Conservation (phyloP, 2,329 filamentous ascomycete genomes). For the Pseudogymnoascus sp. region DNA sequence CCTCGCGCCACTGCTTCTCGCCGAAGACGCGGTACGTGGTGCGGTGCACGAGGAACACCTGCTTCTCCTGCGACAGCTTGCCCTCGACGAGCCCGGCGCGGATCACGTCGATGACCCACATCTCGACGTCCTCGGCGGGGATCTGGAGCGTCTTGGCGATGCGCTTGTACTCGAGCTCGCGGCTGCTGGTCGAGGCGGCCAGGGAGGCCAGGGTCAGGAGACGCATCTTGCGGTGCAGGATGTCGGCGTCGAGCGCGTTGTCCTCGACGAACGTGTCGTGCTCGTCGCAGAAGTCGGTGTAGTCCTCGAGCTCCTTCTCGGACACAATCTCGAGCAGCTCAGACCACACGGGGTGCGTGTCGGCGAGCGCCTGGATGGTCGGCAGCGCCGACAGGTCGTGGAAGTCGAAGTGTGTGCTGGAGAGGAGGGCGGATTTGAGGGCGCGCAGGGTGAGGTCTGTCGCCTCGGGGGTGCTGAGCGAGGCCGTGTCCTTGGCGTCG, state of each 20-base stretch:
- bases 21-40: slow-evolving; percentile 95
- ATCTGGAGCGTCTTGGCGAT: slow-evolving; percentile 84
- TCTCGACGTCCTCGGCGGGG: slow-evolving; percentile 76
- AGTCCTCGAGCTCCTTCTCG: slow-evolving; percentile 88
- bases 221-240: slow-evolving; percentile 89
- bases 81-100: slow-evolving; percentile 92
- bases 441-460: slow-evolving; percentile 58
- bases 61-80: slow-evolving; percentile 86
- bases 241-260: slow-evolving; percentile 62
- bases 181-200: slow-evolving; percentile 72
- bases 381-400: slow-evolving; percentile 63
- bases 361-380: slow-evolving; percentile 77
- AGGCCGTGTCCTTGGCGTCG: slow-evolving; percentile 47
- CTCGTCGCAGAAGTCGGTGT: slow-evolving; percentile 90
- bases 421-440: slow-evolving; percentile 58
- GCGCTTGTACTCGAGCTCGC: slow-evolving; percentile 79
- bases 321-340: slow-evolving; percentile 94
- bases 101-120: slow-evolving; percentile 98
- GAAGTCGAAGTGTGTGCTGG: slow-evolving; percentile 64
- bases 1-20: slow-evolving; percentile 96
- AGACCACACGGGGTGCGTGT: slow-evolving; percentile 76
- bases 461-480: slow-evolving; percentile 51
- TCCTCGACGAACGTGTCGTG: slow-evolving; percentile 79
- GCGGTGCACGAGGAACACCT: slow-evolving; percentile 91
- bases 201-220: slow-evolving; percentile 87